These are phyloP conservation scores for Chrysanthemum lavandulifolium DNA, from an alignment of 129 eudicot species.

Conservation along the genomic window DNA sequence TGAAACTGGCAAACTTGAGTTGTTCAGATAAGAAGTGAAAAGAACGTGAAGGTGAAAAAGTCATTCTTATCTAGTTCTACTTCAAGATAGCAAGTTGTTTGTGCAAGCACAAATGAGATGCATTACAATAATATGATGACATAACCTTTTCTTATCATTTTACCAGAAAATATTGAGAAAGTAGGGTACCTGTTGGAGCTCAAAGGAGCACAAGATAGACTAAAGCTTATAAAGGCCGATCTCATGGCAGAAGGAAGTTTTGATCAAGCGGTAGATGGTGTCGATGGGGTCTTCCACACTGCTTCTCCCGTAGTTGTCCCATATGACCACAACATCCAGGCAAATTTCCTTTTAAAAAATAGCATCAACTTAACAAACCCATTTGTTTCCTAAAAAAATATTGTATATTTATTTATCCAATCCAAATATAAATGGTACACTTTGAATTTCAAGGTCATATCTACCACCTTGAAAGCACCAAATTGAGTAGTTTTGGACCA, in stretches of 20 bases:
- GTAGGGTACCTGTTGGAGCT: conserved; percentile 75
- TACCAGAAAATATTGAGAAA: conserved; percentile 60
- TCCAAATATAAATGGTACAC: not conserved
- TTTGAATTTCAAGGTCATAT: not conserved
- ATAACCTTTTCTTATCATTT: conserved; percentile 1
- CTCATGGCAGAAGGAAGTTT: conserved; percentile 78
- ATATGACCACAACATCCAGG: conserved; percentile 61
- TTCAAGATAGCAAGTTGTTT: conserved; percentile 12
- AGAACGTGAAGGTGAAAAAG: not conserved
- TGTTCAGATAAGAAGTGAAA: not conserved
- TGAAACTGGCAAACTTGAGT: not conserved
- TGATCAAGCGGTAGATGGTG: conserved; percentile 73
- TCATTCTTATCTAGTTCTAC: not conserved
- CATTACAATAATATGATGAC: not conserved
- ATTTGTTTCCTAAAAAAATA: not conserved
- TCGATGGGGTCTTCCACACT: conserved; percentile 88
- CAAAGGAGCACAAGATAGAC: conserved; percentile 72
- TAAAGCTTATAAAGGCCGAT: conserved; percentile 74
- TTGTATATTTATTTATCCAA: not conserved
- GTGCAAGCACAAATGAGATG: not conserved
- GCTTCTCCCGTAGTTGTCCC: conserved; percentile 89
- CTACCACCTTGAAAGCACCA: not conserved
- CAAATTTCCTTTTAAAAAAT: conserved; percentile 17
- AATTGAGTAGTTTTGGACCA: not conserved
- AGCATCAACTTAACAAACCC: not conserved